phyloP scores from a whole-genome alignment of 345 rosid species.

The Populus tremula region DNA sequence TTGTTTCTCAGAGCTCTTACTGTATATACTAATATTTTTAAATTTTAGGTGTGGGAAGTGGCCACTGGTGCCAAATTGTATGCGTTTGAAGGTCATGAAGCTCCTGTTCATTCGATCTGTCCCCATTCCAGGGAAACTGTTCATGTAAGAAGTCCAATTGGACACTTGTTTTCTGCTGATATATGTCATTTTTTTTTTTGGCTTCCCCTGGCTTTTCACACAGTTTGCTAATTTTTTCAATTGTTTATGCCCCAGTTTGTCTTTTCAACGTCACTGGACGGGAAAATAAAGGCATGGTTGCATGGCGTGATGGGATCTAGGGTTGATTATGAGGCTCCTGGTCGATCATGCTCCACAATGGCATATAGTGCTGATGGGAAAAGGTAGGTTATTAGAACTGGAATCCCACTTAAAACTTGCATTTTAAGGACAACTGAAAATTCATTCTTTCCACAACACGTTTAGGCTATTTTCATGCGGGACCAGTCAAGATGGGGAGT shows the following conservation, averaged over 20 bases:
- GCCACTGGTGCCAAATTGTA: slow-evolving; percentile 42
- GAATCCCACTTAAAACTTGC: neutral
- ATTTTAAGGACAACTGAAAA: slow-evolving; percentile 1
- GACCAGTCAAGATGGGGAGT: slow-evolving; percentile 27
- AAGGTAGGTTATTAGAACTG: slow-evolving; percentile 42
- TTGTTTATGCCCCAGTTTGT: slow-evolving; percentile 48
- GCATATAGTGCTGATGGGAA: slow-evolving; percentile 86
- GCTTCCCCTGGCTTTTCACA: neutral
- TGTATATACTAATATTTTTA: neutral
- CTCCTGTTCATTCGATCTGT: slow-evolving; percentile 66
- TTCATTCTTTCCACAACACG: neutral
- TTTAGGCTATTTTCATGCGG: slow-evolving; percentile 33
- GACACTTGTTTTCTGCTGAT: neutral
- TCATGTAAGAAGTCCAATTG: slow-evolving; percentile 37
- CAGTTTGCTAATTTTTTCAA: slow-evolving; percentile 4
- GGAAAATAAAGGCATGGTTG: slow-evolving; percentile 93
- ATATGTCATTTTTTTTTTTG: neutral
- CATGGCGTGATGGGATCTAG: slow-evolving; percentile 76
- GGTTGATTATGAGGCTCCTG: slow-evolving; percentile 90
- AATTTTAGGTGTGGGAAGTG: slow-evolving; percentile 62
- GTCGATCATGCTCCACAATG: slow-evolving; percentile 81
- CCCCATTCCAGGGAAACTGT: slow-evolving; percentile 58
- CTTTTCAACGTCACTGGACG: slow-evolving; percentile 84
- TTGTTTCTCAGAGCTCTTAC: neutral
- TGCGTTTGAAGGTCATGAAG: slow-evolving; percentile 75